Evolutionary conservation across 176 grass and related monocot genomes (phyloP).

Genomic region (Musa schizocarpa): DNA sequence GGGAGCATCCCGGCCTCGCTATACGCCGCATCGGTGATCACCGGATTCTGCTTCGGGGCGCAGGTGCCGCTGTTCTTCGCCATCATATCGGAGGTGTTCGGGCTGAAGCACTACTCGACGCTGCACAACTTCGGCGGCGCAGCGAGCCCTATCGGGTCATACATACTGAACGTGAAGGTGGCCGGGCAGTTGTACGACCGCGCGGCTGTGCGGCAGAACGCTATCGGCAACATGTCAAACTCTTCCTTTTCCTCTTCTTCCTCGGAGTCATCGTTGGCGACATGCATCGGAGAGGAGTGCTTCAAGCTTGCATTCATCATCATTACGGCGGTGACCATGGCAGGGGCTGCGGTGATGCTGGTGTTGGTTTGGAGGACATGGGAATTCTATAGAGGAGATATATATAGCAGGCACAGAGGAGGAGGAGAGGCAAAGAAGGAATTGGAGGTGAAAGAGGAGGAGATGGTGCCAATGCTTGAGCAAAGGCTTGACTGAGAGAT

Average conservation of each 20-base stretch:
- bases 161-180: constrained; percentile 53
- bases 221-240: background rate
- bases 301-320: constrained; percentile 14
- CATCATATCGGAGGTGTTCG: constrained; percentile 91
- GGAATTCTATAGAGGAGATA: constrained; percentile 8
- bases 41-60: constrained; percentile 88
- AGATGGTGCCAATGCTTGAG: constrained; percentile 1
- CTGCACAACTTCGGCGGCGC: constrained; percentile 80
- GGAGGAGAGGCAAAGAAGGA: background rate
- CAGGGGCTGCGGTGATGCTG: background rate
- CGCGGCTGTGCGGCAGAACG: constrained; percentile 31
- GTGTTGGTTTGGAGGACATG: constrained; percentile 11
- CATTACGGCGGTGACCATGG: constrained; percentile 10
- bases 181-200: constrained; percentile 56
- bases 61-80: constrained; percentile 84
- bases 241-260: background rate
- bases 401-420: background rate
- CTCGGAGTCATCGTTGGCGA: no score
- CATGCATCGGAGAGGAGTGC: background rate
- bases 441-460: background rate
- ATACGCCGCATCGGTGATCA: constrained; percentile 57
- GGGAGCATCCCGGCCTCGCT: constrained; percentile 49
- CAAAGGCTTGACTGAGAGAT: background rate
- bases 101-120: constrained; percentile 89
- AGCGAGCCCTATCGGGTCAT: constrained; percentile 61